Evolutionary conservation across 139 green algal genomes (phyloP).

Genomic region (Yamagishiella unicocca): DNA sequence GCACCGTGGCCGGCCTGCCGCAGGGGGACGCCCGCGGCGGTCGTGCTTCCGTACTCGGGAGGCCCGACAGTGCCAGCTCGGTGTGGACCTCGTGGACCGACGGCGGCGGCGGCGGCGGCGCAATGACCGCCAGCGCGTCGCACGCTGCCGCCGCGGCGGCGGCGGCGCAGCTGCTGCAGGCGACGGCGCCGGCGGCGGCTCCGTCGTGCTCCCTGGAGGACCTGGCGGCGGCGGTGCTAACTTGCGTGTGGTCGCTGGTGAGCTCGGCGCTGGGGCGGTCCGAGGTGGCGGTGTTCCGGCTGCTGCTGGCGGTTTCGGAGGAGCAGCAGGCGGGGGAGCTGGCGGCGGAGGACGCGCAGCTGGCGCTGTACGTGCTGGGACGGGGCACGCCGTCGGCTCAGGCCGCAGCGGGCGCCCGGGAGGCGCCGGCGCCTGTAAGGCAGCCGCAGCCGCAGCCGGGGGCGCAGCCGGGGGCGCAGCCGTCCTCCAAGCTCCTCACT

Average conservation of each 20-base stretch:
- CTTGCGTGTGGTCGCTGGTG: conserved; percentile 35
- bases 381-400: conserved; percentile 14
- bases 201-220: conserved; percentile 21
- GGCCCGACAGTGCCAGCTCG: conserved; percentile 32
- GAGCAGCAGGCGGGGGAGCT: background rate
- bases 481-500: background rate
- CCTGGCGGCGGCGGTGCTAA: conserved; percentile 22
- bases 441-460: background rate
- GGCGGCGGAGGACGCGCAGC: conserved; percentile 11
- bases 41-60: background rate
- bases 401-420: background rate
- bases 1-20: background rate
- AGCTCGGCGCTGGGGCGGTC: background rate
- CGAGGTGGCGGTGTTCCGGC: conserved; percentile 26
- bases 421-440: background rate
- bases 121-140: background rate
- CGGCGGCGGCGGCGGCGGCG: background rate
- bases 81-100: conserved; percentile 36
- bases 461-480: background rate
- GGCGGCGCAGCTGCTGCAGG: conserved; percentile 25
- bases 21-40: background rate
- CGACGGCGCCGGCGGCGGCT: background rate
- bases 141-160: background rate
- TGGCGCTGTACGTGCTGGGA: conserved; percentile 24
- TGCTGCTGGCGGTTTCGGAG: conserved; percentile 45